Evolutionary conservation across 2,329 filamentous ascomycete species (phyloP).

Genomic region (Exophiala sp.): DNA sequence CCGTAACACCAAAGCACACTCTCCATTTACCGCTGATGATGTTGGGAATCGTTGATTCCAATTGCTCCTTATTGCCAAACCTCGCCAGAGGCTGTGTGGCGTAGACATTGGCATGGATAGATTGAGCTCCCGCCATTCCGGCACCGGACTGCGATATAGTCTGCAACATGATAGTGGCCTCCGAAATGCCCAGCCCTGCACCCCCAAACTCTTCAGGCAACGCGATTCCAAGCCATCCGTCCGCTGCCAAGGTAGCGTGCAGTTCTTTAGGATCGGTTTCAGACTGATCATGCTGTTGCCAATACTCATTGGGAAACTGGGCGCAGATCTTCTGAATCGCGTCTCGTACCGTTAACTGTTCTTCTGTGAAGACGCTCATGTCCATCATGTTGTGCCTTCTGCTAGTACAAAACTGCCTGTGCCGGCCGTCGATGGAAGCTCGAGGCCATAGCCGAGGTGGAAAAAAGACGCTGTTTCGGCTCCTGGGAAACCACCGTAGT

Average conservation of each 20-base stretch:
- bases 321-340: slow-evolving; percentile 63
- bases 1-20: slow-evolving; percentile 73
- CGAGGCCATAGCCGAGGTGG: slow-evolving; percentile 16
- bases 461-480: slow-evolving; percentile 1
- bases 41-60: slow-evolving; percentile 58
- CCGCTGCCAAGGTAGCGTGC: slow-evolving; percentile 65
- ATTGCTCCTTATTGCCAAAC: slow-evolving; percentile 63
- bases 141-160: slow-evolving; percentile 72
- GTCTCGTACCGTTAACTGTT: slow-evolving; percentile 66
- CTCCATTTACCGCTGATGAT: slow-evolving; percentile 67
- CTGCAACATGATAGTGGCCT: slow-evolving; percentile 84
- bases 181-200: slow-evolving; percentile 65
- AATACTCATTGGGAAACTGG: slow-evolving; percentile 68
- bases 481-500: not conserved
- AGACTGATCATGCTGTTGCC: slow-evolving; percentile 65
- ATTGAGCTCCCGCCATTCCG: slow-evolving; percentile 65
- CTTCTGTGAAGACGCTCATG: slow-evolving; percentile 63
- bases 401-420: slow-evolving; percentile 16
- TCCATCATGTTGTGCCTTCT: slow-evolving; percentile 54
- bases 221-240: slow-evolving; percentile 76
- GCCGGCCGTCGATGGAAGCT: not conserved
- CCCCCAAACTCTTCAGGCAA: slow-evolving; percentile 69
- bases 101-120: slow-evolving; percentile 63
- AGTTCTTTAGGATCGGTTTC: slow-evolving; percentile 69
- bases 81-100: slow-evolving; percentile 65